Evolutionary conservation across 176 grass and related monocot genomes (phyloP), one percentile per base, ranked within the genome.

Genomic region (Musa schizocarpa): DNA sequence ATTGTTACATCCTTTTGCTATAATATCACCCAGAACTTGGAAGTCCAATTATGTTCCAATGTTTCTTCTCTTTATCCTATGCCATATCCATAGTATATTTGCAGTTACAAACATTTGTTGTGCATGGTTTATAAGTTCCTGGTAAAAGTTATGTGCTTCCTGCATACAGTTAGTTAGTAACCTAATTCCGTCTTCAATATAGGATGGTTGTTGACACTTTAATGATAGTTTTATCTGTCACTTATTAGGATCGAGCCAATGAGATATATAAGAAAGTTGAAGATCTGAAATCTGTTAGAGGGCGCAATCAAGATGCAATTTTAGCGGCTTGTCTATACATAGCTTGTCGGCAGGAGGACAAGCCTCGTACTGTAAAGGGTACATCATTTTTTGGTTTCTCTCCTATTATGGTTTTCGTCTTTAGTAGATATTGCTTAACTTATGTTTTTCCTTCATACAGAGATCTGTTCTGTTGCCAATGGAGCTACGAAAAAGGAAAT

Each of bases 291-390:
- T 75, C 73, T n/a, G 24, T 75, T 75, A 75, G 54, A 61, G 73
- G 73, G 25, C 23, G 53, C 16, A 75, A 75, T 59, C 73, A 75
- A 34, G 73, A 75, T 75, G 73, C 53, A 59, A 75, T 75, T 75
- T 75, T 75, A 48, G 73, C 73, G 61, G 73, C 73, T 75, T 75
- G 73, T 34, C 24, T 75, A 50, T 75, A 75, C 13, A 75, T 75
- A 43, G 73, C 73, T 59, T 75, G 73, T 59, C 73, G 73, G 14
- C 73, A 75, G 23, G 73, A 75, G 72, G 72, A 74, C 19, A 74
- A 24, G 72, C 72, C 72, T 49, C 72, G 72, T 11, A 74, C 72
- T 74, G 72, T 74, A 34, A 74, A 74, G 54, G 72, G 72, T 74
- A 74, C 26, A 59, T 12, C 3, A 14, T n/a, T 50, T 71, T 34